Percentiles rank a stretch among this genome's conserved stretches.
Conservation (phyloP, 352 stramenopile species). For the Globisporangium abappressorium region DNA sequence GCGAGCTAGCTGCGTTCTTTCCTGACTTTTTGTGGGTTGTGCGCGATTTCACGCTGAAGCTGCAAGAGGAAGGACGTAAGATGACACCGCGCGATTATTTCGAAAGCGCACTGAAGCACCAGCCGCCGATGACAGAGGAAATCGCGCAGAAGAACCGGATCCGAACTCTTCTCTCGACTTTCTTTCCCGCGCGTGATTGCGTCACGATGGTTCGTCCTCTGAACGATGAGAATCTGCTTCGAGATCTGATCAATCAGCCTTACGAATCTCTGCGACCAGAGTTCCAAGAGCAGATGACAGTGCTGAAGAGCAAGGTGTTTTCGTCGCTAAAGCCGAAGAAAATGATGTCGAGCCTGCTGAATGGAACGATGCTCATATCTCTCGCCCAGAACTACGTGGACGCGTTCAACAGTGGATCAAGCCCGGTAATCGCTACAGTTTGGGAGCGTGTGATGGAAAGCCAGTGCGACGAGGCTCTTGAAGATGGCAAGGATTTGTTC, state of each 20-base stretch:
- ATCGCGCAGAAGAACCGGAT: conserved; percentile 62
- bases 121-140: conserved; percentile 41
- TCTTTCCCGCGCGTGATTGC: conserved; percentile 77
- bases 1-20: conserved; percentile 58
- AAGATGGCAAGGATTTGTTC: conserved; percentile 53
- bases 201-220: conserved; percentile 76
- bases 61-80: conserved; percentile 53
- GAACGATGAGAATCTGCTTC: conserved; percentile 58
- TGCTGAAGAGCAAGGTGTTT: conserved; percentile 57
- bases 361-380: conserved; percentile 64
- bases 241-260: conserved; percentile 47
- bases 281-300: conserved; percentile 61
- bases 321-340: conserved; percentile 55
- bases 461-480: conserved; percentile 62
- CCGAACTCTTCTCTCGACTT: conserved; percentile 49
- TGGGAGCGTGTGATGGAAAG: conserved; percentile 80
- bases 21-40: conserved; percentile 78
- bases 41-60: conserved; percentile 68
- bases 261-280: conserved; percentile 57
- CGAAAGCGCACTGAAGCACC: conserved; percentile 66
- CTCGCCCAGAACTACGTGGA: conserved; percentile 62
- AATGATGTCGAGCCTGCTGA: conserved; percentile 58
- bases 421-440: conserved; percentile 74
- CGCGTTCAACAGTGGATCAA: conserved; percentile 66
- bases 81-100: conserved; percentile 72